phyloP scores from a whole-genome alignment of 2,329 filamentous ascomycete genomes.

The Rhinocladiella similis region DNA sequence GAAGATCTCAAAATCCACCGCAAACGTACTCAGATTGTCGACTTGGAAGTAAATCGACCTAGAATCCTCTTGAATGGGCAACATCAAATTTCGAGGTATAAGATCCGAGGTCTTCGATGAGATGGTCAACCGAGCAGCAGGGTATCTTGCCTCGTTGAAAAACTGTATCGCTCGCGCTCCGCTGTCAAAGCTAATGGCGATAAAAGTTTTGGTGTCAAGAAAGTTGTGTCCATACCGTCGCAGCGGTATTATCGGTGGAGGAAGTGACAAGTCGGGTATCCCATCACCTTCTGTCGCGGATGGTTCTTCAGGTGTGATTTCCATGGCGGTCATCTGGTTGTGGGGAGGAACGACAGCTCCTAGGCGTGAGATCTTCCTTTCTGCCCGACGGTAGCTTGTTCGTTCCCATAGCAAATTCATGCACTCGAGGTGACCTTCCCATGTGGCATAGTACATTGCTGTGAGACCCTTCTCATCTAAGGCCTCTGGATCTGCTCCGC shows the following conservation, averaged over 20 bases:
- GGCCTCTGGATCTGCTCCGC: constrained; percentile 74
- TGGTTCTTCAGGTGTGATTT: constrained; percentile 23
- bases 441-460: constrained; percentile 97
- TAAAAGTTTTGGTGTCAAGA: constrained; percentile 93
- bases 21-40: constrained; percentile 87
- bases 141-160: constrained; percentile 95
- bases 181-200: constrained; percentile 87
- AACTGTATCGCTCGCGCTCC: constrained; percentile 80
- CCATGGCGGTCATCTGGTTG: constrained; percentile 22
- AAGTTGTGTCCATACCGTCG: constrained; percentile 97
- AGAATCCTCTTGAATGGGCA: constrained; percentile 95
- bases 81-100: constrained; percentile 91
- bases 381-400: constrained; percentile 25
- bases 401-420: constrained; percentile 73
- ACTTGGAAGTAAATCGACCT: constrained; percentile 93
- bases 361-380: constrained; percentile 16
- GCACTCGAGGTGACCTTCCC: constrained; percentile 94
- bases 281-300: constrained; percentile 60
- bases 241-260: constrained; percentile 92
- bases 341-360: constrained; percentile 19
- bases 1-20: constrained; percentile 96
- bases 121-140: constrained; percentile 89
- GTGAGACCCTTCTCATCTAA: constrained; percentile 90
- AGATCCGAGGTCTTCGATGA: constrained; percentile 95
- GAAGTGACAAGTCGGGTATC: constrained; percentile 87